Evolutionary conservation across 2,329 filamentous ascomycete genomes (phyloP).

Genomic region (Tympanopsis confertula): DNA sequence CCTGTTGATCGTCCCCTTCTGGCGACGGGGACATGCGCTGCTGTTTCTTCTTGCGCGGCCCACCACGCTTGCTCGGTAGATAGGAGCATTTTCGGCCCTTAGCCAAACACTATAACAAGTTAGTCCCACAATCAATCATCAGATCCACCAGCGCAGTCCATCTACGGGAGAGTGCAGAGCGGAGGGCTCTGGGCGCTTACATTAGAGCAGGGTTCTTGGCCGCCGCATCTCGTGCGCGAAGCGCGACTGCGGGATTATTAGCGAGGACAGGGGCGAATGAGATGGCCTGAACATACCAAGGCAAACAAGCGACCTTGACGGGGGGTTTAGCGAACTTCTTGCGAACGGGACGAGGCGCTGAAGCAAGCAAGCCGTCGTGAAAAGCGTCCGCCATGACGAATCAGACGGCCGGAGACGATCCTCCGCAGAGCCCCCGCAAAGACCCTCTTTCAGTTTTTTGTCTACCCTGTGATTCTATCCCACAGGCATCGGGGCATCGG

Average conservation of each 20-base stretch:
- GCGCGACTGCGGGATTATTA: conserved; percentile 17
- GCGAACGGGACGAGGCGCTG: conserved; percentile 15
- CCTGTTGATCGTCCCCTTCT: not conserved
- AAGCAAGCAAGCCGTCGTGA: not conserved
- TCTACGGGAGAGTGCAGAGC: not conserved
- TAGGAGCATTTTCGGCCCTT: conserved; percentile 26
- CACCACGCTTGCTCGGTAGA: conserved; percentile 27
- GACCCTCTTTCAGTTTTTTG: not conserved
- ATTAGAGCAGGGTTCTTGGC: conserved; percentile 26
- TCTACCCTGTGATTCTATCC: not conserved
- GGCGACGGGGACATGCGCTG: conserved; percentile 12
- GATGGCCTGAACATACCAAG: conserved; percentile 18
- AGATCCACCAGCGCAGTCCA: not conserved
- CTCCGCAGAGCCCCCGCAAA: not conserved
- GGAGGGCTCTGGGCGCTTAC: conserved; percentile 15
- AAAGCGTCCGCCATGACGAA: not conserved
- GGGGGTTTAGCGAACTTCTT: conserved; percentile 30
- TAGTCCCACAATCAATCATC: conserved; percentile 1
- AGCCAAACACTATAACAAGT: conserved; percentile 18
- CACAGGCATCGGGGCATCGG: not conserved
- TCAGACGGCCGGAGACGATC: not conserved
- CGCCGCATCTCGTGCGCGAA: conserved; percentile 27
- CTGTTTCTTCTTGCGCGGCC: conserved; percentile 25
- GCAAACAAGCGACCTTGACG: conserved; percentile 28
- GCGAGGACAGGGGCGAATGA: not conserved